Evolutionary conservation across 2,329 filamentous ascomycete species (phyloP).

Genomic region (Aspergillus aculeatus): DNA sequence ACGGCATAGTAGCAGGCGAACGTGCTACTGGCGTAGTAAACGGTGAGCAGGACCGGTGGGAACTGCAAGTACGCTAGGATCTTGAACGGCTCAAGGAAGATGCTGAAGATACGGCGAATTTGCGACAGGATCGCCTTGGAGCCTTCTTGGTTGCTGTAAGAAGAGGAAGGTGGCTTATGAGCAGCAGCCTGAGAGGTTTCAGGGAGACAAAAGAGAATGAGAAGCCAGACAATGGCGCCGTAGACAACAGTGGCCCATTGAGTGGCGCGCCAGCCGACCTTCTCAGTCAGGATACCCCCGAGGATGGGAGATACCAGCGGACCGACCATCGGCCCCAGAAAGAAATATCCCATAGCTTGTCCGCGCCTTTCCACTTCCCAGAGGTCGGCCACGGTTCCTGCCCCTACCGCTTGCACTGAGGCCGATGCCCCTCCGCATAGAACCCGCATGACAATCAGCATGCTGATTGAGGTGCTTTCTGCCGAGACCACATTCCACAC

Average conservation of each 20-base stretch:
- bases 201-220: conserved; percentile 46
- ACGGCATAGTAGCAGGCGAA: conserved; percentile 74
- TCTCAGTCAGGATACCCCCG: conserved; percentile 68
- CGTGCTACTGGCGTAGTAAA: conserved; percentile 71
- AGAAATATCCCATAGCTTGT: conserved; percentile 78
- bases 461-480: conserved; percentile 65
- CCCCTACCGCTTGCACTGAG: conserved; percentile 78
- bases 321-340: conserved; percentile 72
- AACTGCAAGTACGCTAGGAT: conserved; percentile 72
- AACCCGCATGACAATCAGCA: conserved; percentile 76
- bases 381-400: conserved; percentile 77
- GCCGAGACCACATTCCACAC: conserved; percentile 70
- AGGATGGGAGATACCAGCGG: conserved; percentile 74
- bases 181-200: conserved; percentile 52
- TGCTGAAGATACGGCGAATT: conserved; percentile 61
- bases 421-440: conserved; percentile 74
- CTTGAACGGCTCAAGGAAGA: conserved; percentile 53
- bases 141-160: conserved; percentile 56
- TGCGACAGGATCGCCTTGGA: conserved; percentile 50
- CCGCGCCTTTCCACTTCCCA: conserved; percentile 74
- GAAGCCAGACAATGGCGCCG: conserved; percentile 50
- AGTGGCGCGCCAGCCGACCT: conserved; percentile 71
- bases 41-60: conserved; percentile 69
- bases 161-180: conserved; percentile 59
- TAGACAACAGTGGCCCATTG: conserved; percentile 76